Percentiles rank a stretch among this genome's conserved stretches.
Evolutionary conservation across 495 filamentous ascomycete genomes (phyloP).

Genomic region (Neohortaea acidophila): DNA sequence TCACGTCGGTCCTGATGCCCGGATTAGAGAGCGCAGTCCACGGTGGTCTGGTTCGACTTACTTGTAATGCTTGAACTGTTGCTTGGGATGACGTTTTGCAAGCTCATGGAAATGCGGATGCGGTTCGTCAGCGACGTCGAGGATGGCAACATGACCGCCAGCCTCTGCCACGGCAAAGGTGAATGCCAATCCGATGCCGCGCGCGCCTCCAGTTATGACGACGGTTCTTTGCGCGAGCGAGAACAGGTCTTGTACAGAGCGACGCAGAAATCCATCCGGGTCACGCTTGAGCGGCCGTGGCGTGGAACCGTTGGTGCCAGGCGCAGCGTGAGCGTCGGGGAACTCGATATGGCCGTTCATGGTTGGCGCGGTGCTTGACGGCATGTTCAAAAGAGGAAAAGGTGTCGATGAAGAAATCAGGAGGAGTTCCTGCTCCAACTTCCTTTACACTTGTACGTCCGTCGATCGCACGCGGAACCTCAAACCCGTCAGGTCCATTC

Average conservation of each 20-base stretch:
- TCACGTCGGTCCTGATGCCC: slow-evolving; percentile 7
- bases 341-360: not conserved
- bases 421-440: not conserved
- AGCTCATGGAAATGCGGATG: not conserved
- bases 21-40: no score
- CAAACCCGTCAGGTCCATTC: no score
- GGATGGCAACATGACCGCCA: not conserved
- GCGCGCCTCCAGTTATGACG: slow-evolving; percentile 13
- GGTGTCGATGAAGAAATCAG: not conserved
- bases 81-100: not conserved
- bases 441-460: not conserved
- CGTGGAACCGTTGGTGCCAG: no score
- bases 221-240: slow-evolving; percentile 1
- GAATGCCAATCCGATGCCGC: slow-evolving; percentile 4
- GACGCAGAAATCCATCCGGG: not conserved
- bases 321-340: no score
- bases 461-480: not conserved
- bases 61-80: slow-evolving; percentile 5
- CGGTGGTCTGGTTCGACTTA: no score
- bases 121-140: slow-evolving; percentile 2
- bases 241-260: not conserved
- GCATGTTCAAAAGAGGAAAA: not conserved
- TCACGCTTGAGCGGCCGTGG: slow-evolving; percentile 1
- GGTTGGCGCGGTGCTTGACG: not conserved
- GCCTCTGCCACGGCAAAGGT: not conserved